Conservation (phyloP, 192 early-diverging fungal species). For the Podila horticola region DNA sequence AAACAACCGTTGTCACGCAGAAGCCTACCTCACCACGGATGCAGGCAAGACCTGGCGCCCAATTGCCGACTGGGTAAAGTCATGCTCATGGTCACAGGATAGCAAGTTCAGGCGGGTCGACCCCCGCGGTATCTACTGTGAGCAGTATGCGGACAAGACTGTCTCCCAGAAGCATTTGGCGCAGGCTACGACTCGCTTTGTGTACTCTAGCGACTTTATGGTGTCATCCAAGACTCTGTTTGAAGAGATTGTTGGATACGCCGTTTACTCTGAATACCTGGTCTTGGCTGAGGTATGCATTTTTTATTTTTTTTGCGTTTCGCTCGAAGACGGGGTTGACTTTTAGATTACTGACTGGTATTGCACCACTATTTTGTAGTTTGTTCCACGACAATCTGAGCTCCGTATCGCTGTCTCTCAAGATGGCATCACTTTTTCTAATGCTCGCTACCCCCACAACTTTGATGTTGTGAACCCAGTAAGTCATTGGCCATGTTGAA, state of each 20-base stretch:
- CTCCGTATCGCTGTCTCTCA: constrained; percentile 73
- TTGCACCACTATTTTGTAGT: constrained; percentile 8
- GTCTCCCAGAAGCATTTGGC: constrained; percentile 60
- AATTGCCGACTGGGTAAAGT: constrained; percentile 74
- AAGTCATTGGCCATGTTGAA: neutral
- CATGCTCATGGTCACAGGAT: constrained; percentile 77
- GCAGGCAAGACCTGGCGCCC: constrained; percentile 74
- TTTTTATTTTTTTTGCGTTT: neutral
- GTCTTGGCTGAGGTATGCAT: constrained; percentile 72
- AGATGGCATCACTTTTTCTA: constrained; percentile 75
- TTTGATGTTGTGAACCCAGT: constrained; percentile 62
- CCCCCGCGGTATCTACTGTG: constrained; percentile 78
- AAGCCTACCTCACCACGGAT: constrained; percentile 77
- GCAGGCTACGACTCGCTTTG: constrained; percentile 70
- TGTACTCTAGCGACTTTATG: constrained; percentile 70
- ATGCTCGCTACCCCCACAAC: constrained; percentile 83
- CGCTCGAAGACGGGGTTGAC: neutral
- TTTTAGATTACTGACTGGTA: neutral
- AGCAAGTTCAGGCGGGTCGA: constrained; percentile 61
- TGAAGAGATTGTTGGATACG: constrained; percentile 80
- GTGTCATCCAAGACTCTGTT: constrained; percentile 63
- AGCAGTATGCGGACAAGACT: constrained; percentile 70
- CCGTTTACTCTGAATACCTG: constrained; percentile 82
- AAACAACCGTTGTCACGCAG: constrained; percentile 69
- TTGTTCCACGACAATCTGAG: constrained; percentile 45